Percentiles rank a stretch among this genome's conserved stretches.
Evolutionary conservation across 169 alveolate genomes (phyloP).

Genomic region (Babesia ovis): DNA sequence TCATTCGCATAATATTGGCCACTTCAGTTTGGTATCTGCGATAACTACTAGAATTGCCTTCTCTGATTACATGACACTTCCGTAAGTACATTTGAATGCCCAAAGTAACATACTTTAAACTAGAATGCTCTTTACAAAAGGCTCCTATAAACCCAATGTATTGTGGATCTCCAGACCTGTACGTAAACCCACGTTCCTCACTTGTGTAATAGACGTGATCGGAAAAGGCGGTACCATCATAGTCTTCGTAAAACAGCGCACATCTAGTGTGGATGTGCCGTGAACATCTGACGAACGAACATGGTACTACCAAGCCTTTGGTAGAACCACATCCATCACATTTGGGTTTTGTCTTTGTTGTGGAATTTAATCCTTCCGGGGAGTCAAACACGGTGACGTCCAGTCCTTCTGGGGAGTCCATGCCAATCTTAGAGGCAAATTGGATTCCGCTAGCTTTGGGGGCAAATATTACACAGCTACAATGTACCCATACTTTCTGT

Average conservation of each 20-base stretch:
- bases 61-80: slow-evolving; percentile 11
- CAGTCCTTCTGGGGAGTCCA: slow-evolving; percentile 7
- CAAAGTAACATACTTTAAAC: not conserved
- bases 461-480: slow-evolving; percentile 40
- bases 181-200: slow-evolving; percentile 20
- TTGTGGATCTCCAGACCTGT: too few relatives aligned
- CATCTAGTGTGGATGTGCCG: slow-evolving; percentile 35
- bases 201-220: not conserved
- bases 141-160: slow-evolving; percentile 35
- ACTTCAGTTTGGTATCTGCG: slow-evolving; percentile 33
- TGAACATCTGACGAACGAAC: slow-evolving; percentile 26
- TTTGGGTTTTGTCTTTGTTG: not conserved
- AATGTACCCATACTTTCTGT: slow-evolving; percentile 39
- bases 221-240: slow-evolving; percentile 5
- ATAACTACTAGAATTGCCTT: slow-evolving; percentile 18
- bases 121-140: slow-evolving; percentile 45
- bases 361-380: not conserved
- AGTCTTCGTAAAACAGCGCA: slow-evolving; percentile 6
- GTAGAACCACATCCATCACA: slow-evolving; percentile 40
- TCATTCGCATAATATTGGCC: slow-evolving; percentile 26
- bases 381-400: not conserved
- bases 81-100: slow-evolving; percentile 21
- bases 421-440: not conserved
- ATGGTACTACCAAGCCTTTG: slow-evolving; percentile 15
- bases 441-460: not conserved